Evolutionary conservation across 768 basidiomycete genomes (phyloP).

Genomic region (Cystobasidium tubakii): DNA sequence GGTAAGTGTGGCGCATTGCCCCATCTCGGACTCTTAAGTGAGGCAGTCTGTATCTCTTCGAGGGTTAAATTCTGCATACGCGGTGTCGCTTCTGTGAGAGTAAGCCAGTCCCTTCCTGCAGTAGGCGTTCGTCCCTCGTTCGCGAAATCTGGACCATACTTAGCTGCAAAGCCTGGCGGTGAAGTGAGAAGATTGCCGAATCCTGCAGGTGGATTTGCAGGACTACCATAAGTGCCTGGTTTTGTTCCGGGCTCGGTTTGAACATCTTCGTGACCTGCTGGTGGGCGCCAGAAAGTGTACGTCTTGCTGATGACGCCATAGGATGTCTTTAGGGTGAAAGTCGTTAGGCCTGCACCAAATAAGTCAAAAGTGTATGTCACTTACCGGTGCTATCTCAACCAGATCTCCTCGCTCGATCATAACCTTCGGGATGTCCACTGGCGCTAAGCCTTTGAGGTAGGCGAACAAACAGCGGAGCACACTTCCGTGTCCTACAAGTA

Average conservation of each 20-base stretch:
- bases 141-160: neutral
- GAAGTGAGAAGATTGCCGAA: slow-evolving; percentile 4
- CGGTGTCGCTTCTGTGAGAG: slow-evolving; percentile 22
- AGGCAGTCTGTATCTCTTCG: slow-evolving; percentile 19
- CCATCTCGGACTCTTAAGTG: neutral
- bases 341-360: too few species aligned
- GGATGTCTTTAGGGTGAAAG: slow-evolving; percentile 3
- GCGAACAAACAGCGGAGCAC: slow-evolving; percentile 80
- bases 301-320: slow-evolving; percentile 38
- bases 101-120: neutral
- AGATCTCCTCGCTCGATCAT: slow-evolving; percentile 94
- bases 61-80: slow-evolving; percentile 20
- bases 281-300: slow-evolving; percentile 34
- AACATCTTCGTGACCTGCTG: slow-evolving; percentile 33
- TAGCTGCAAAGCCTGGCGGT: slow-evolving; percentile 1
- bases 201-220: slow-evolving; percentile 17
- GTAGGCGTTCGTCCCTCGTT: neutral
- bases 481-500: slow-evolving; percentile 60
- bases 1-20: slow-evolving; percentile 16
- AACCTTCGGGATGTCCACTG: slow-evolving; percentile 93
- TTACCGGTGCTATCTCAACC: slow-evolving; percentile 58
- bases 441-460: slow-evolving; percentile 67
- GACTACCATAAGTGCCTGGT: slow-evolving; percentile 29
- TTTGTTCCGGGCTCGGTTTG: slow-evolving; percentile 23
- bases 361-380: too few species aligned